Conservation (phyloP, 306 rosid species). For the Lathyrus aphaca region DNA sequence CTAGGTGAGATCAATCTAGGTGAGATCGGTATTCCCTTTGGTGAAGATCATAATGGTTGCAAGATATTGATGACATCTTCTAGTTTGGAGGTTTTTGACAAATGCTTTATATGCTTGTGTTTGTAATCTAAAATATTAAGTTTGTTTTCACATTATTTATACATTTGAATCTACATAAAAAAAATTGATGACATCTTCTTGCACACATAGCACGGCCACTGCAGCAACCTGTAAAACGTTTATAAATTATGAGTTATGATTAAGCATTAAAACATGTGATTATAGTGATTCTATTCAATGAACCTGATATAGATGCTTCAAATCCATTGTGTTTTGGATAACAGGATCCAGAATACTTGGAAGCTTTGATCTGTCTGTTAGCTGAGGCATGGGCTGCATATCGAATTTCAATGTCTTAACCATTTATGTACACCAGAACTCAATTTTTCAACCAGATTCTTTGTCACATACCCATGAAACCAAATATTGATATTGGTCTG, state of each 20-base stretch:
- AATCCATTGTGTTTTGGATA: conserved; percentile 82
- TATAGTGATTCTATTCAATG: conserved; percentile 26
- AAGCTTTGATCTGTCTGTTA: conserved; percentile 83
- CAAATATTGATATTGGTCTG: conserved; percentile 64
- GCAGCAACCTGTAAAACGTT: conserved; percentile 82
- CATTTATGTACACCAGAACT: conserved; percentile 35
- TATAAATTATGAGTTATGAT: background rate
- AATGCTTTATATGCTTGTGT: too few species aligned
- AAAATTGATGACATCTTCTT: too few species aligned
- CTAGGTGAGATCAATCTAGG: background rate
- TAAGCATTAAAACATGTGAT: conserved; percentile 7
- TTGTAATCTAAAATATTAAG: too few species aligned
- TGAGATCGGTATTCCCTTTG: background rate
- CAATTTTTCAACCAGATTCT: conserved; percentile 13
- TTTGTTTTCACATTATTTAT: too few species aligned
- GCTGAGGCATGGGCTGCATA: conserved; percentile 92
- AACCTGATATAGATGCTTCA: conserved; percentile 94
- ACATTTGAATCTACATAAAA: too few species aligned
- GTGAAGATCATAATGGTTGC: conserved; percentile 16
- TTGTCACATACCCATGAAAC: conserved; percentile 72
- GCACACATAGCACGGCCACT: conserved; percentile 91
- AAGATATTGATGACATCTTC: background rate
- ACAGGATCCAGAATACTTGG: conserved; percentile 77
- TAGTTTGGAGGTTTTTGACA: background rate
- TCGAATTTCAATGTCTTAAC: conserved; percentile 30